Percentiles rank a stretch among this genome's conserved stretches.
These are phyloP conservation scores for Neltuma alba DNA, from an alignment of 306 rosid species.

Conservation along the genomic window DNA sequence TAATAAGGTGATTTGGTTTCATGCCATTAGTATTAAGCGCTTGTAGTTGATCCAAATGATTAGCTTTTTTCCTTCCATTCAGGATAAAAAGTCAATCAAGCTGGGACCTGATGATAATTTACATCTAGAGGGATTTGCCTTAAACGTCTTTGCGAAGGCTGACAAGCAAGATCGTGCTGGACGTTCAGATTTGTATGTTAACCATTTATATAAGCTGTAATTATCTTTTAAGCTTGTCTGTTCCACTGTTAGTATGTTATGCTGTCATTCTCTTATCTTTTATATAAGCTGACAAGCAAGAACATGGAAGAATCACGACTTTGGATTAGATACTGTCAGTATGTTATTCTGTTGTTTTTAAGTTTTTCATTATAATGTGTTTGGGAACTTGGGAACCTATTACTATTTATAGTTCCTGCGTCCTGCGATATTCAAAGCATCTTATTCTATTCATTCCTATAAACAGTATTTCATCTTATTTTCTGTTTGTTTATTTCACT, in stretches of 20 bases:
- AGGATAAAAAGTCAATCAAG: conserved; percentile 89
- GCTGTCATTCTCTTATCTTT: no score
- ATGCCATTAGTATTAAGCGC: background rate
- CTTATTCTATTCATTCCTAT: background rate
- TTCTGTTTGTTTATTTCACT: background rate
- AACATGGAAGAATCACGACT: background rate
- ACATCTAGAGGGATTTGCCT: conserved; percentile 93
- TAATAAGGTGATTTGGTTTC: background rate
- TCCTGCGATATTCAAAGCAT: background rate
- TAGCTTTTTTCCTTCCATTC: conserved; percentile 24
- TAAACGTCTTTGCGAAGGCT: conserved; percentile 87
- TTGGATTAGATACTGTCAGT: background rate
- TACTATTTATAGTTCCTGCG: background rate
- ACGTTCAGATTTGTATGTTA: conserved; percentile 83
- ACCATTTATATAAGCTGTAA: background rate
- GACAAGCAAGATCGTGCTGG: conserved; percentile 99
- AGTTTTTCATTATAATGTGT: background rate
- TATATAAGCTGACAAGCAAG: no score
- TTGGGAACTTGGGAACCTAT: background rate
- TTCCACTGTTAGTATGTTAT: no score
- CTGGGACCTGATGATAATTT: conserved; percentile 89
- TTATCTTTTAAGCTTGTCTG: conserved; percentile 13
- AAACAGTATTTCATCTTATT: background rate
- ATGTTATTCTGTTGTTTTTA: background rate
- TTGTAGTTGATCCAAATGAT: background rate